These are phyloP conservation scores for Tolypocladium endophyticum DNA, from an alignment of 2,329 filamentous ascomycete species.

Conservation along the genomic window DNA sequence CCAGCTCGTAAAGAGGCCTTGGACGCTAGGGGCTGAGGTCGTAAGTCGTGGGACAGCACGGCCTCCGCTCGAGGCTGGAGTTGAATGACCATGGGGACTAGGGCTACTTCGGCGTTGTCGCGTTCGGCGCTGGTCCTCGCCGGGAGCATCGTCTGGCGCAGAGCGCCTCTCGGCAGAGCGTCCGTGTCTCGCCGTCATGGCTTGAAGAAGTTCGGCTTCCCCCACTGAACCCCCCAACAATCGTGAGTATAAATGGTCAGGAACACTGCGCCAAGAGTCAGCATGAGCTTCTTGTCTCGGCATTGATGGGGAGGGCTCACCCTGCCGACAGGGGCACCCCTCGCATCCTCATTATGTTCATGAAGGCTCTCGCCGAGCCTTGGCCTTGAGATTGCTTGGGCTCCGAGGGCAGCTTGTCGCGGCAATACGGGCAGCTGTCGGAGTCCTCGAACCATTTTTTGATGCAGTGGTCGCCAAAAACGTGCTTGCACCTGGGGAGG, in stretches of 20 bases:
- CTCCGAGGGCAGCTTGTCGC: slow-evolving; percentile 48
- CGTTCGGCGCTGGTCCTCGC: slow-evolving; percentile 17
- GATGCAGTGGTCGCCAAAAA: slow-evolving; percentile 55
- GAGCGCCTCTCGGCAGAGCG: slow-evolving; percentile 13
- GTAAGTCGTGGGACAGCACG: background rate
- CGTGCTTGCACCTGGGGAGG: slow-evolving; percentile 50
- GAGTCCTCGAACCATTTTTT: slow-evolving; percentile 56
- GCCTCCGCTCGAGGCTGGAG: background rate
- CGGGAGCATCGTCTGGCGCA: slow-evolving; percentile 13
- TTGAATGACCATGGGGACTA: background rate
- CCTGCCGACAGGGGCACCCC: slow-evolving; percentile 10
- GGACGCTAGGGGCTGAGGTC: background rate
- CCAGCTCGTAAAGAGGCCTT: background rate
- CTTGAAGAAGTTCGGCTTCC: slow-evolving; percentile 7
- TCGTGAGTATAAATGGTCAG: slow-evolving; percentile 12
- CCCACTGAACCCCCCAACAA: slow-evolving; percentile 5
- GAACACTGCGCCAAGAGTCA: background rate
- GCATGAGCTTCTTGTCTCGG: background rate
- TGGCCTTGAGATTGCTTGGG: slow-evolving; percentile 10
- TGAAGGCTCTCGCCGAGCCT: slow-evolving; percentile 14
- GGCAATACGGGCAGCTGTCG: slow-evolving; percentile 54
- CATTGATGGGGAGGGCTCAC: slow-evolving; percentile 5
- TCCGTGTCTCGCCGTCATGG: slow-evolving; percentile 6
- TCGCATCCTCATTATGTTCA: slow-evolving; percentile 19
- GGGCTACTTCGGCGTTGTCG: slow-evolving; percentile 13